Evolutionary conservation across 768 basidiomycete genomes (phyloP), one percentile per base, ranked within the genome.

Genomic region (Naganishia kalamii): DNA sequence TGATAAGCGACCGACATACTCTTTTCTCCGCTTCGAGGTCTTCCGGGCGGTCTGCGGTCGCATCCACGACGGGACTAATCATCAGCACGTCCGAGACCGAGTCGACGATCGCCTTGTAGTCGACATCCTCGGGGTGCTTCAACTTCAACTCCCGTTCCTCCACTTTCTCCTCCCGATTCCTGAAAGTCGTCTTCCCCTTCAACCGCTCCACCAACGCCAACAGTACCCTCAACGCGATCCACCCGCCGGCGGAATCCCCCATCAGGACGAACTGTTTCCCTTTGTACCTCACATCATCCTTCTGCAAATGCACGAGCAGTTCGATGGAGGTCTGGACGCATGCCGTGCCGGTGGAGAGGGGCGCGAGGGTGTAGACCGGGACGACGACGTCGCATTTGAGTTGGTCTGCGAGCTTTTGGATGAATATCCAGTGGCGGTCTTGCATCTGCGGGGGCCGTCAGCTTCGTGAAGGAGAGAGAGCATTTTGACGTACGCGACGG

Each of bases 231-330:
- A 68, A 29, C 5, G 60, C 47, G 37, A 66, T 50, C 67, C 68
- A 70, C 2, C 70, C 70, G 19, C 70, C 70, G 2, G 70, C 67
- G 15, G 65, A 66, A 33, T 70, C 70, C n/a, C 70, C 70, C 62
- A 63, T 63, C 17, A 63, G 37, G 29, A 70, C 49, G 44, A 70
- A 48, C 12, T 66, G 44, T 37, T 70, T 66, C 30, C 49, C 61
- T 17, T 35, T 30, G 51, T 70, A 70, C 27, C 67, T 46, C 8
- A 60, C 33, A 47, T 70, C 68, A 17, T 49, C 49, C 4, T 19
- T 19, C n/a, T 48, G 33, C 27, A 70, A 19, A 1, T 47, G 19
- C 15, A 62, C 25, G 13, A 63, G 41, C 62, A 70, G 63, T 17
- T 63, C 33, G 29, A 70, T 23, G 44, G 62, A 65, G 21, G 59